Base-by-base conservation (phyloP, 495 filamentous ascomycete genomes). In the Clavariopsis aquatica region DNA sequence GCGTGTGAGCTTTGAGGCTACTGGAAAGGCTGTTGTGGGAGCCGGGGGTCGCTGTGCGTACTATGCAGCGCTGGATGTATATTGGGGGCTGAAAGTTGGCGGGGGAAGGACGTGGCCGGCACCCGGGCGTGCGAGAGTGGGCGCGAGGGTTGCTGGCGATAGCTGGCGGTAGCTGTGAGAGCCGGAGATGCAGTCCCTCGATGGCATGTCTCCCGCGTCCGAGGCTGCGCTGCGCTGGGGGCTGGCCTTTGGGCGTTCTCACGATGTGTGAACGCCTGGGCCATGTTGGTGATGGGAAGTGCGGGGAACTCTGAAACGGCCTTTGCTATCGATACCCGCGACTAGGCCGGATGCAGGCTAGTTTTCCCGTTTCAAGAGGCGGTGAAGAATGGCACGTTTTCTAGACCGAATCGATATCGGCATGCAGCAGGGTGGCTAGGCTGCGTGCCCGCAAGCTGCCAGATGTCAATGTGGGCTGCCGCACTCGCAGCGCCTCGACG, bases 271-370 rank as follows among this genome's bases (percentile, higher is more conserved):
- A 26, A 19, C 38, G 24, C 19, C 23, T 22, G 36, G 29, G 43
- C 54, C 41, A 27, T 53, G 54, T 52, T 28, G 53, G 46, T 58
- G 62, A 49, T 53, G 59, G 62, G 45, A 15, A 58, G 36, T 66
- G 63, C 63, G 63, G 63, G 63, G 63, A 28, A 19, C 36, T 66
- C 63, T 66, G 63, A 66, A 66, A 66, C 63, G 47, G 19, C 10
- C 20, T 24, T 60, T 36, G 45, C 47, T 53, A 54, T 64, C 53
- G 61, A 52, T 58, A 57, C 22, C 61, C 52, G 54, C 56, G 20
- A 22, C 7, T 47, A 55, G 57, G 38, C 49, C 29, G 13, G 26
- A 45, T 58, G 13, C 5, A 46, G 7, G 19, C 51, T 43, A 57
- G 51, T 27, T n/a, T 23, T 19, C 13, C n/a, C 52, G 66, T 64